Percentiles rank a stretch among this genome's conserved stretches.
These are phyloP conservation scores for Trichosporon faecale DNA, from an alignment of 1,284 basidiomycete genomes.

Conservation along the genomic window DNA sequence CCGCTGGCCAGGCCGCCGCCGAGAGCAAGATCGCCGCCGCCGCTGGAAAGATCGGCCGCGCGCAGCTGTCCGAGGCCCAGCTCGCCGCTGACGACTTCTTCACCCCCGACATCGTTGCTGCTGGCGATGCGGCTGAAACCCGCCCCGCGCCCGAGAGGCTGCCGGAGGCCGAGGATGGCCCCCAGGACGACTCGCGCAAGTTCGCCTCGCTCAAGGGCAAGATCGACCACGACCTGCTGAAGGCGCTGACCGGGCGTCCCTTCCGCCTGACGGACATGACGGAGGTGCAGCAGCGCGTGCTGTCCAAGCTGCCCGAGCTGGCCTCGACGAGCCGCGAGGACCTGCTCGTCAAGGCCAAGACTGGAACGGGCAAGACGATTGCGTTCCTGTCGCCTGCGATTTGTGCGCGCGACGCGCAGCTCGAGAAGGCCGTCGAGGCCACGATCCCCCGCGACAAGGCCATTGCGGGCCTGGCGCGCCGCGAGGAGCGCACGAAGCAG, in stretches of 20 bases:
- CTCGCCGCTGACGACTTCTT: slow-evolving; percentile 21
- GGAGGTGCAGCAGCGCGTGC: slow-evolving; percentile 76
- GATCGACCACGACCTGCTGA: slow-evolving; percentile 58
- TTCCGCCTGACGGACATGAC: slow-evolving; percentile 76
- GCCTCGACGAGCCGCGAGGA: slow-evolving; percentile 40
- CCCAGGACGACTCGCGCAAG: not conserved
- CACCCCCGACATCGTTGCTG: slow-evolving; percentile 16
- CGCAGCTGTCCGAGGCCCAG: not conserved
- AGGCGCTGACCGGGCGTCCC: slow-evolving; percentile 65
- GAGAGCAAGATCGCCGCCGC: slow-evolving; percentile 3
- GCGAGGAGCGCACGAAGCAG: slow-evolving; percentile 45
- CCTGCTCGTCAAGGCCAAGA: slow-evolving; percentile 63
- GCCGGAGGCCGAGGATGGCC: not conserved
- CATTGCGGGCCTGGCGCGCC: slow-evolving; percentile 17
- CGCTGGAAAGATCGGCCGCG: too few species aligned
- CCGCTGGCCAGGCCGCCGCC: not conserved
- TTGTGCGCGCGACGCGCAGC: slow-evolving; percentile 62
- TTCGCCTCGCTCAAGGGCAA: slow-evolving; percentile 56
- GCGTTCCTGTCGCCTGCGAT: slow-evolving; percentile 84
- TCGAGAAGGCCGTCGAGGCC: slow-evolving; percentile 32
- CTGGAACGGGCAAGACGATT: slow-evolving; percentile 89
- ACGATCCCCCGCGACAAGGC: slow-evolving; percentile 27
- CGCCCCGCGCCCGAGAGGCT: not conserved
- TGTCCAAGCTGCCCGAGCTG: slow-evolving; percentile 59
- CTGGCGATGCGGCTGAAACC: not conserved